These are phyloP conservation scores for Nothophaeocryptopus gaeumannii DNA, from an alignment of 2,329 filamentous ascomycete genomes.

Conservation along the genomic window DNA sequence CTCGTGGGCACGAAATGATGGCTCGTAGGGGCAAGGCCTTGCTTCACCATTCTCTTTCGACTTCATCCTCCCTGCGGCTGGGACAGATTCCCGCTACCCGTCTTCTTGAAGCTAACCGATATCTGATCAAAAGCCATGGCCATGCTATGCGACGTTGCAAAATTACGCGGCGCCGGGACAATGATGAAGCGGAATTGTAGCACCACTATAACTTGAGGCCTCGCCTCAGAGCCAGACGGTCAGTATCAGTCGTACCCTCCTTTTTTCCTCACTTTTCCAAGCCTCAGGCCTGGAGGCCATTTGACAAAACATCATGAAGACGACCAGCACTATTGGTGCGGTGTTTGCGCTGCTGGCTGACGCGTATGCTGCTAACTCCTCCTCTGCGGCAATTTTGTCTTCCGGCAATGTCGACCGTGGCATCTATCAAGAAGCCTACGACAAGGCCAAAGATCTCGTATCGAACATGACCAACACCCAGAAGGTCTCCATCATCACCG, in stretches of 20 bases:
- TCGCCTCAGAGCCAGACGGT: neutral
- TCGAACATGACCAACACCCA: constrained; percentile 14
- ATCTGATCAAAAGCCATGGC: neutral
- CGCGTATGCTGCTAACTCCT: constrained; percentile 6
- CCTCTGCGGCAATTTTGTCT: constrained; percentile 12
- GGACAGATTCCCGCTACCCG: no score
- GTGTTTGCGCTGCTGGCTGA: constrained; percentile 8
- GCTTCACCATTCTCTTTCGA: no score
- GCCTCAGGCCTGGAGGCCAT: neutral
- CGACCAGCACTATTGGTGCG: neutral
- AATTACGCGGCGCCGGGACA: neutral
- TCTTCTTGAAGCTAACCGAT: no score
- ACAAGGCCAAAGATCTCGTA: constrained; percentile 16
- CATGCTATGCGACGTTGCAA: neutral
- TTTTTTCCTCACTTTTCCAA: neutral
- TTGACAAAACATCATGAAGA: neutral
- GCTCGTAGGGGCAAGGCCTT: no score
- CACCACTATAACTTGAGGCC: no score
- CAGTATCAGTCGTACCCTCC: neutral
- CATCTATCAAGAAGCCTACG: constrained; percentile 16
- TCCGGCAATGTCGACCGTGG: constrained; percentile 17
- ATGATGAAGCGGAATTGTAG: no score
- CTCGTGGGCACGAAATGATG: no score
- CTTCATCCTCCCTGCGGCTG: no score
- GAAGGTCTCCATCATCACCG: constrained; percentile 22